Base-by-base conservation (phyloP, 225 moss, liverwort and hornwort species). In the Polytrichum formosum region DNA sequence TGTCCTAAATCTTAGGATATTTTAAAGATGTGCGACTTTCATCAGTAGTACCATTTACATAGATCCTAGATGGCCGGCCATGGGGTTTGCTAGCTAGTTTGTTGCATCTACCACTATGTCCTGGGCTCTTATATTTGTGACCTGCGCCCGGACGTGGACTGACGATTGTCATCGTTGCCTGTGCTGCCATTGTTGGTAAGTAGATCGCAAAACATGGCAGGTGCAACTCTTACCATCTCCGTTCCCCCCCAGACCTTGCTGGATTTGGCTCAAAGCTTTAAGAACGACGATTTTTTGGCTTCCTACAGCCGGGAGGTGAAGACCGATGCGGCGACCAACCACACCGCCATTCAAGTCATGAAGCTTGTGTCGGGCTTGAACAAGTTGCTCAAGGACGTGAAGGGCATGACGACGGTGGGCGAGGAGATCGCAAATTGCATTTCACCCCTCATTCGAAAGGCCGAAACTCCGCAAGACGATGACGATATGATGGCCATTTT, bases 311-410 rank as follows among this genome's bases (percentile, higher is more conserved):
- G 60, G n/a, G 60, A 60, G 10, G 60, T 60, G 10, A 60, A 60
- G 60, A 60, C 60, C 10, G 60, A 60, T n/a, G 60, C 25, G 7
- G 60, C 60, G 25, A 22, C 60, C 60, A 60, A 60, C n/a, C 60
- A 60, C 22, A 60, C 60, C 60, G 60, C n/a, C 6, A n/a, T 10
- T n/a, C 60, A 60, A 25, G 10, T 60, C n/a, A n/a, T n/a, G 22
- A 60, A 25, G 25, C 25, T 60, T n/a, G 60, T 60, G 60, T n/a
- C 60, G 25, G 25, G 60, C 10, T 25, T 60, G n/a, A 25, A n/a
- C 25, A n/a, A 60, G 22, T 4, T 7, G 25, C 25, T 60, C 25
- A 60, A 60, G 60, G 25, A 60, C 22, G 25, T 60, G 25, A 10
- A 6, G 25, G 60, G 60, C n/a, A 60, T 60, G 60, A 60, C 4